A percentile compares a stretch with the other conserved stretches of the same genome.
These are phyloP conservation scores for Glutinoglossum americanum DNA, from an alignment of 495 filamentous ascomycete genomes.

Conservation along the genomic window DNA sequence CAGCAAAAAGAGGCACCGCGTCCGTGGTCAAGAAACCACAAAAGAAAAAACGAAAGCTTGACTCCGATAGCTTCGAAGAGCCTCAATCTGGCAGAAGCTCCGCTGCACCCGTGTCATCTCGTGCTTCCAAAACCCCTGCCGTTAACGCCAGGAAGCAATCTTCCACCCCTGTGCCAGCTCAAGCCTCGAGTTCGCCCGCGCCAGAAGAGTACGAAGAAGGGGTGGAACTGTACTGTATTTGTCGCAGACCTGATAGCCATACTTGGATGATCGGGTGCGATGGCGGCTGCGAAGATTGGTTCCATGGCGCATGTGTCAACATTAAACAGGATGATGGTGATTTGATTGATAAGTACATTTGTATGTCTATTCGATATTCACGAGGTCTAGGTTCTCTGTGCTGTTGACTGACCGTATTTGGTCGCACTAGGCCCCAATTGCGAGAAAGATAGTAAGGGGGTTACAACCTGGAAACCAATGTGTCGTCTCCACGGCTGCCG, in stretches of 20 bases:
- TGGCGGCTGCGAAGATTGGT: conserved; percentile 55
- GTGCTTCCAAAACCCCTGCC: background rate
- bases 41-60: background rate
- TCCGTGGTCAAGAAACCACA: background rate
- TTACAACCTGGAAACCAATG: conserved; percentile 49
- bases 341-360: conserved; percentile 49
- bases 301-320: conserved; percentile 45
- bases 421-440: conserved; percentile 33
- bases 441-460: conserved; percentile 25
- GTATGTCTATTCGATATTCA: conserved; percentile 17
- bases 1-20: conserved; percentile 1
- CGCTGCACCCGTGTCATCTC: background rate
- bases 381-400: background rate
- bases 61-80: background rate
- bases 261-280: conserved; percentile 62
- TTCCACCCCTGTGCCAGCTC: background rate
- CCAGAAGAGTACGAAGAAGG: conserved; percentile 18
- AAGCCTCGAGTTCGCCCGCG: background rate
- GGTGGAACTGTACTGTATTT: conserved; percentile 42
- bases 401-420: conserved; percentile 4
- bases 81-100: conserved; percentile 1
- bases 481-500: conserved; percentile 38
- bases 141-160: background rate
- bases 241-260: conserved; percentile 47
- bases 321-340: conserved; percentile 38